Evolutionary conservation across 2,329 filamentous ascomycete species (phyloP).

Genomic region (Cordyceps tenuipes): DNA sequence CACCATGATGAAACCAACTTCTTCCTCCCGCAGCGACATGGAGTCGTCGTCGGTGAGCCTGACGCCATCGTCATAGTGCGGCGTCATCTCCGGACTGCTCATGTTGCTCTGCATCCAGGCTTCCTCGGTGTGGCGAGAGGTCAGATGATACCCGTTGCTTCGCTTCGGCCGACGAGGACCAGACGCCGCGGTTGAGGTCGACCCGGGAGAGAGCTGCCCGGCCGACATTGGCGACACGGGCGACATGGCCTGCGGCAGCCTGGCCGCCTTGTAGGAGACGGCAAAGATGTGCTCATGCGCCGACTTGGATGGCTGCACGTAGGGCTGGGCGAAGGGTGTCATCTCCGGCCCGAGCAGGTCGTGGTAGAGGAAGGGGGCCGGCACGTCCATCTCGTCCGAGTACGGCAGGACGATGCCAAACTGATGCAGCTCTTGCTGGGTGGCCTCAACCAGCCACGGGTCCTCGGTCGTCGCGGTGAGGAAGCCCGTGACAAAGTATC

Average conservation of each 20-base stretch:
- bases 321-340: background rate
- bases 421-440: background rate
- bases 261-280: constrained; percentile 6
- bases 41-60: constrained; percentile 3
- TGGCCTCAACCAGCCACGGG: constrained; percentile 2
- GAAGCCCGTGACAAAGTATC: constrained; percentile 8
- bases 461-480: constrained; percentile 8
- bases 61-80: background rate
- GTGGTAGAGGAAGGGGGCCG: constrained; percentile 9
- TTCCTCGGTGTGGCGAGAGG: background rate
- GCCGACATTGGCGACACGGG: background rate
- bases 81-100: constrained; percentile 3
- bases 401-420: constrained; percentile 5
- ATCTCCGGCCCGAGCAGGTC: constrained; percentile 5
- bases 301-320: background rate
- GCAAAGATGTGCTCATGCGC: constrained; percentile 10
- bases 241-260: background rate
- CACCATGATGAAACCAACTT: constrained; percentile 4
- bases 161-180: constrained; percentile 6
- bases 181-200: background rate
- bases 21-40: background rate
- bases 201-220: background rate
- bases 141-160: constrained; percentile 6
- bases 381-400: background rate
- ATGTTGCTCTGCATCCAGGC: background rate